These are phyloP conservation scores for Wickerhamomyces chambardii DNA, from an alignment of 805 yeast genomes.

Conservation along the genomic window DNA sequence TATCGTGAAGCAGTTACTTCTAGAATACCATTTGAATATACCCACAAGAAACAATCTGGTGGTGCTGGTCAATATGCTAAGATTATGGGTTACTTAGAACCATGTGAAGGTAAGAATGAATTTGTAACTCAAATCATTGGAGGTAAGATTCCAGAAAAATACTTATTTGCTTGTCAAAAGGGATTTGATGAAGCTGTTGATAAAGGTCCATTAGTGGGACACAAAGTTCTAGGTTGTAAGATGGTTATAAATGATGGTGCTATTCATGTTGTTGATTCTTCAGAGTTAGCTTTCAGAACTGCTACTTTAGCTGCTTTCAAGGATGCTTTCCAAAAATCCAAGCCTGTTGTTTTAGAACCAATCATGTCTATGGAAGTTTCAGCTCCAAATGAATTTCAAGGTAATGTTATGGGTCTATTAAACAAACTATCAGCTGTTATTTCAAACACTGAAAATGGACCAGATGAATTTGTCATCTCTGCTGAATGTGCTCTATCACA, in stretches of 20 bases:
- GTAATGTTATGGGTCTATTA: conserved; percentile 80
- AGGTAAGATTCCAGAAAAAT: conserved; percentile 95
- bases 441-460: conserved; percentile 87
- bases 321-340: conserved; percentile 77
- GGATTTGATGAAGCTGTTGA: conserved; percentile 94
- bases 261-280: conserved; percentile 94
- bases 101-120: conserved; percentile 57
- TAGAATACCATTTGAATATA: conserved; percentile 75
- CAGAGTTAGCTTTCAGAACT: conserved; percentile 89
- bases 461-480: conserved; percentile 86
- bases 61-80: conserved; percentile 99
- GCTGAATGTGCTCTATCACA: conserved; percentile 96
- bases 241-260: conserved; percentile 97
- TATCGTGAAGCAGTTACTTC: conserved; percentile 86
- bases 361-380: conserved; percentile 90
- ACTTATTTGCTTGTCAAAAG: conserved; percentile 85
- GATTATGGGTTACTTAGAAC: conserved; percentile 76
- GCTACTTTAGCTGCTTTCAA: conserved; percentile 91
- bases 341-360: conserved; percentile 91
- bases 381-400: conserved; percentile 96
- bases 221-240: conserved; percentile 82
- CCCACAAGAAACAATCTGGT: conserved; percentile 97
- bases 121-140: conserved; percentile 90
- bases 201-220: conserved; percentile 96
- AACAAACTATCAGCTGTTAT: conserved; percentile 91